Conservation (phyloP, 805 yeast species). For the Zygosaccharomyces pseudorouxii region DNA sequence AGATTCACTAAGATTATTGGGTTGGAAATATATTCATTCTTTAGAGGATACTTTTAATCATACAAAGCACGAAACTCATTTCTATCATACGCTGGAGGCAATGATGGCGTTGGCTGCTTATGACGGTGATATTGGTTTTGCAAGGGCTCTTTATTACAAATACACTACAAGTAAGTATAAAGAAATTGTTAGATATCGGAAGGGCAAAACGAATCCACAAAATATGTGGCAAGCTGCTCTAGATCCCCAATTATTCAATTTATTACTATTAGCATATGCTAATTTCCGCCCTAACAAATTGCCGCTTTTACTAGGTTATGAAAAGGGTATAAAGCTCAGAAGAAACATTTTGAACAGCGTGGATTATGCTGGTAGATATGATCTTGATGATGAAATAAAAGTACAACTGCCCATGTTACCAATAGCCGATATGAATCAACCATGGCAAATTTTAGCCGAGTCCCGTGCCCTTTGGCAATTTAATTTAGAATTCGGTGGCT, state of each 20-base stretch:
- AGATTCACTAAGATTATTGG: slow-evolving; percentile 36
- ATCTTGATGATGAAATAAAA: slow-evolving; percentile 17
- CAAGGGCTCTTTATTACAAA: slow-evolving; percentile 61
- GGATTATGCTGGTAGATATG: slow-evolving; percentile 35
- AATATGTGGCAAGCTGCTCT: slow-evolving; percentile 28
- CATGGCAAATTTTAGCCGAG: slow-evolving; percentile 57
- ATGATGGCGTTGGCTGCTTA: slow-evolving; percentile 73
- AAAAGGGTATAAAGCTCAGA: slow-evolving; percentile 45
- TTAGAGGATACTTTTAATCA: slow-evolving; percentile 42
- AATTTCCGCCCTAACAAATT: slow-evolving; percentile 32
- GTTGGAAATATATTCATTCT: slow-evolving; percentile 76
- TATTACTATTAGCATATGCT: slow-evolving; percentile 48
- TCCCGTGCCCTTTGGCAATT: slow-evolving; percentile 66
- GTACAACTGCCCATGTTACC: slow-evolving; percentile 66
- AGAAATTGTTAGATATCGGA: slow-evolving; percentile 9
- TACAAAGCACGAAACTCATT: slow-evolving; percentile 8
- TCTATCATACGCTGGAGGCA: slow-evolving; percentile 39
- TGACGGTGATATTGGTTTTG: slow-evolving; percentile 71
- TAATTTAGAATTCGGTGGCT: slow-evolving; percentile 28
- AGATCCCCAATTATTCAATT: slow-evolving; percentile 41
- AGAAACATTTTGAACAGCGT: slow-evolving; percentile 42
- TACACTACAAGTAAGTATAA: slow-evolving; percentile 36
- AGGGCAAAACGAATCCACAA: slow-evolving; percentile 6
- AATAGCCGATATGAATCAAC: slow-evolving; percentile 38
- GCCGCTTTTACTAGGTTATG: slow-evolving; percentile 40